Evolutionary conservation across 2,329 filamentous ascomycete genomes (phyloP), one percentile per base, ranked within the genome.

Genomic region (Pyricularia pennisetigena): DNA sequence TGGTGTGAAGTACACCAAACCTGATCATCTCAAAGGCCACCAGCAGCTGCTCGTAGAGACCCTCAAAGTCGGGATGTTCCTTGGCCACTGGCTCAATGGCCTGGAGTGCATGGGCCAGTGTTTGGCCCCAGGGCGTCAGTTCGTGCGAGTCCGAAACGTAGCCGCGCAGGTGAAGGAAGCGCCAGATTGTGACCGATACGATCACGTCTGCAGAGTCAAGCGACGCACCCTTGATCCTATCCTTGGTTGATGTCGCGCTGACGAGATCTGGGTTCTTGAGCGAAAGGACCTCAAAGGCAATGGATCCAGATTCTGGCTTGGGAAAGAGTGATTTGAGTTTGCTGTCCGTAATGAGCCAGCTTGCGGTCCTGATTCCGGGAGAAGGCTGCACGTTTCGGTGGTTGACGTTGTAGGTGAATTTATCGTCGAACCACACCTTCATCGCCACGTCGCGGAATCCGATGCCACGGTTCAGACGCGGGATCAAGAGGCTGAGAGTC

Each of bases 1-100:
- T 88, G 28, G 87, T 84, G 74, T 91, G 94, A 23, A 99, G 84
- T 41, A 96, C 81, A 63, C 90, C 90, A 69, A 95, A 86, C 26
- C 90, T 88, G 59, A 97, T 82, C 70, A 99, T 84, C 77, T 99
- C 95, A 71, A 96, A 90, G 0, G 92, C 94, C 67, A 97, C 82
- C 68, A 98, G 86, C 2, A 90, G 86, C 9, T 92, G 86, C 75
- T 97, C 93, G 75, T 93, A 90, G 24, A 93, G 81, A 28, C 80
- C 79, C 4, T 79, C 76, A 2, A 82, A 78, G 0, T 81, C 78
- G 65, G 80, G 75, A 30, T 80, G 74, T 69, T 80, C 79, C 69
- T 81, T 79, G 63, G 81, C 79, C 14, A 82, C 82, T 63, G 86
- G 84, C 71, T 87, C 80, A 26, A 94, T 79, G 9, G 84, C 80